Conservation (phyloP, 805 yeast genomes). For the Yamadazyma nakazawae region DNA sequence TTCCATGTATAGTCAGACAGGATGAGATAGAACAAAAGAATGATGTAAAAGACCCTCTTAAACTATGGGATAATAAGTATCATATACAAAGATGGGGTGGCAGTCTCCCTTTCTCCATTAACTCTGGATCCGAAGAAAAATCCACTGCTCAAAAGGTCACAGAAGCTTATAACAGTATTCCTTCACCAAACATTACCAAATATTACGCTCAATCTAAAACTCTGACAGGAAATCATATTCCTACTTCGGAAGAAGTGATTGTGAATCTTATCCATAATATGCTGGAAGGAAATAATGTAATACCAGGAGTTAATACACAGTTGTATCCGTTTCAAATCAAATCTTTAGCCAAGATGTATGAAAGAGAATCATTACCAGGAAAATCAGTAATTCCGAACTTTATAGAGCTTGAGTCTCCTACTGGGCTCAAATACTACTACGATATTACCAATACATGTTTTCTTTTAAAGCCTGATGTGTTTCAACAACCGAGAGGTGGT, state of each 20-base stretch:
- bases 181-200: constrained; percentile 24
- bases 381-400: constrained; percentile 34
- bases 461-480: constrained; percentile 37
- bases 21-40: not conserved
- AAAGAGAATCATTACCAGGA: constrained; percentile 42
- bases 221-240: constrained; percentile 2
- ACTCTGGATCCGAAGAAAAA: not conserved
- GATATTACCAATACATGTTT: constrained; percentile 33
- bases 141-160: constrained; percentile 17
- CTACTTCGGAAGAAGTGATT: constrained; percentile 18
- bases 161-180: constrained; percentile 33
- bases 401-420: constrained; percentile 21
- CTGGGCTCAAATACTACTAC: constrained; percentile 25
- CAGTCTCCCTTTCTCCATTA: not conserved
- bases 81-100: constrained; percentile 32
- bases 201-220: constrained; percentile 12
- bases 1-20: constrained; percentile 1
- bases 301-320: constrained; percentile 45
- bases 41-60: not conserved
- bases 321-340: constrained; percentile 59
- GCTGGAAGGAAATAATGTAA: constrained; percentile 12
- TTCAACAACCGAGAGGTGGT: constrained; percentile 55
- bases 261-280: constrained; percentile 15
- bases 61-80: constrained; percentile 15
- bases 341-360: constrained; percentile 58